phyloP scores from a whole-genome alignment of 345 rosid species.

The Toxicodendron radicans region DNA sequence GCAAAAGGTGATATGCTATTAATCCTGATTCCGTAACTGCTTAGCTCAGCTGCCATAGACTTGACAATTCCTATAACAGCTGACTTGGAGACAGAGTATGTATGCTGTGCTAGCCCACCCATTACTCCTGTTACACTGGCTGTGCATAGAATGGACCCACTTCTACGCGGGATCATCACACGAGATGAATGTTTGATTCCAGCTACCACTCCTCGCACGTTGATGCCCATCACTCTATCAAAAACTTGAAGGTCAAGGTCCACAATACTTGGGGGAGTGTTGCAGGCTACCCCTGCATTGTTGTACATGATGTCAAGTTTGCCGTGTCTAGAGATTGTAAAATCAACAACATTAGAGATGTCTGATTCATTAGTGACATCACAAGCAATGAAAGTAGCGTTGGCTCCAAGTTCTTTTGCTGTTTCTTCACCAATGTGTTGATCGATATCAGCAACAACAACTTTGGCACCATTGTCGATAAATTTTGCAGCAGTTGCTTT shows the following conservation, averaged over 20 bases:
- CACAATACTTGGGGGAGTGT: constrained; percentile 51
- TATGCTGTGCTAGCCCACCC: constrained; percentile 74
- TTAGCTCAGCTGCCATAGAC: constrained; percentile 68
- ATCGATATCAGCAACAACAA: constrained; percentile 73
- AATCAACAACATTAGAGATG: constrained; percentile 61
- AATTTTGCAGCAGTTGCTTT: constrained; percentile 72
- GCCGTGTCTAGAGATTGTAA: constrained; percentile 44
- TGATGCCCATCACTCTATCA: constrained; percentile 62
- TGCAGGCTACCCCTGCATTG: constrained; percentile 82
- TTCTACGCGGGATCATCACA: constrained; percentile 67
- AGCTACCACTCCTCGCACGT: constrained; percentile 66
- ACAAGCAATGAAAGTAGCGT: constrained; percentile 53
- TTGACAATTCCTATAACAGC: constrained; percentile 59
- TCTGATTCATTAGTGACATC: constrained; percentile 80
- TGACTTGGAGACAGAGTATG: constrained; percentile 60
- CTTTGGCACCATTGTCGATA: constrained; percentile 74
- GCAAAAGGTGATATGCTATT: constrained; percentile 85
- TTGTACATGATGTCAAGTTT: constrained; percentile 78
- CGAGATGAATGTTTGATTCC: constrained; percentile 83
- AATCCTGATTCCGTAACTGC: constrained; percentile 61
- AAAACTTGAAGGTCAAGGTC: constrained; percentile 68
- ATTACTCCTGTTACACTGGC: constrained; percentile 67
- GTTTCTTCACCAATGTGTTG: constrained; percentile 51
- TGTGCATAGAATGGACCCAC: constrained; percentile 73
- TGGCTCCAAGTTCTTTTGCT: constrained; percentile 59